A percentile compares a stretch with the other conserved stretches of the same genome.
These are phyloP conservation scores for Colletotrichum graminicola DNA, from an alignment of 2,329 filamentous ascomycete genomes.

Conservation along the genomic window DNA sequence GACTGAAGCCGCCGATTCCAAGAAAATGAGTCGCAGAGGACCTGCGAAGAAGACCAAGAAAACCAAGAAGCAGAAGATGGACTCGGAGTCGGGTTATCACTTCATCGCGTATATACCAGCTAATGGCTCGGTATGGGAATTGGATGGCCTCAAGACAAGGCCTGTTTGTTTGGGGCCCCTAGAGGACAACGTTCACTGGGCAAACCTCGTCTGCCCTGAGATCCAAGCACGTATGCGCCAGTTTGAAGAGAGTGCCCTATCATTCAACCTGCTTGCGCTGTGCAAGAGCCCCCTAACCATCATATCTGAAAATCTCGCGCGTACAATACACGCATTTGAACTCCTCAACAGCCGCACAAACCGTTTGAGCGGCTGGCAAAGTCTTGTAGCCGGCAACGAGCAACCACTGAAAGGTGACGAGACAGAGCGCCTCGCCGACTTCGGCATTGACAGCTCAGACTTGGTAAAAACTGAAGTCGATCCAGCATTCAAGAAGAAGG, in stretches of 20 bases:
- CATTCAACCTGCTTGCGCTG: slow-evolving; percentile 84
- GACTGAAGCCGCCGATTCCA: slow-evolving; percentile 63
- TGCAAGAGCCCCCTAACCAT: slow-evolving; percentile 72
- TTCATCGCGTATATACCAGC: slow-evolving; percentile 91
- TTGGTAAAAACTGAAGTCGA: slow-evolving; percentile 44
- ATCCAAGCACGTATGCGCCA: slow-evolving; percentile 77
- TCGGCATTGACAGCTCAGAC: slow-evolving; percentile 47
- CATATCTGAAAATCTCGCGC: slow-evolving; percentile 61
- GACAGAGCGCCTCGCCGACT: slow-evolving; percentile 47
- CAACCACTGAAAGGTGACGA: slow-evolving; percentile 45
- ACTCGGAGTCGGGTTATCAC: slow-evolving; percentile 78
- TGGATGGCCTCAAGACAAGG: slow-evolving; percentile 84
- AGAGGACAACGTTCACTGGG: slow-evolving; percentile 69
- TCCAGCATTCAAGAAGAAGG: slow-evolving; percentile 22
- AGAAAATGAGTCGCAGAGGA: slow-evolving; percentile 52
- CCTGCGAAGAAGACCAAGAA: slow-evolving; percentile 55
- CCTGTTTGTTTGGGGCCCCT: slow-evolving; percentile 72
- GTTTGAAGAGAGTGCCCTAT: slow-evolving; percentile 73
- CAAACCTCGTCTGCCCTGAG: slow-evolving; percentile 71
- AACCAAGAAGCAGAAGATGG: slow-evolving; percentile 55
- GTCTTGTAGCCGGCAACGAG: slow-evolving; percentile 23
- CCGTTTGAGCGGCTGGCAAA: slow-evolving; percentile 28
- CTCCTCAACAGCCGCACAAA: slow-evolving; percentile 56
- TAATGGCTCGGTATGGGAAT: slow-evolving; percentile 82
- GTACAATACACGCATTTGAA: slow-evolving; percentile 55